phyloP scores from a whole-genome alignment of 805 yeast species.

The Wickerhamiella spandovensis region DNA sequence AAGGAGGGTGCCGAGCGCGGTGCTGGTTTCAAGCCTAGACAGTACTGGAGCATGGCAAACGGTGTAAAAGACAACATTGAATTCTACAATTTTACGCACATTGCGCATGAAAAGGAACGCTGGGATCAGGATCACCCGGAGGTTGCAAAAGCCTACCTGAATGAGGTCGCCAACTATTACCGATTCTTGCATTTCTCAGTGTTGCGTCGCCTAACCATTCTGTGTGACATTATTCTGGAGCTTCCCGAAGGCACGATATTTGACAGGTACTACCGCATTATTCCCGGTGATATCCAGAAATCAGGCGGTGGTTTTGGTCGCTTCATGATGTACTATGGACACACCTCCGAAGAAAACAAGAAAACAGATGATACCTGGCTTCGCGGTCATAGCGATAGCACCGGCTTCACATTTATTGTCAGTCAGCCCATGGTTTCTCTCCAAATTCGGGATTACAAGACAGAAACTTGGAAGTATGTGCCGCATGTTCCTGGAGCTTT shows the following conservation, averaged over 20 bases:
- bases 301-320: conserved; percentile 32
- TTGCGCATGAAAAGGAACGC: conserved; percentile 26
- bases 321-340: conserved; percentile 28
- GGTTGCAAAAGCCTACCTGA: conserved; percentile 27
- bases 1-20: conserved; percentile 36
- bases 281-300: conserved; percentile 22
- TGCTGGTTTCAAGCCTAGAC: conserved; percentile 35
- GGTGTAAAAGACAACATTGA: conserved; percentile 33
- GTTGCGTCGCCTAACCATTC: conserved; percentile 25
- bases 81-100: conserved; percentile 32
- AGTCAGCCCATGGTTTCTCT: conserved; percentile 31
- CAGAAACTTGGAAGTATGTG: conserved; percentile 29
- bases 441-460: conserved; percentile 28
- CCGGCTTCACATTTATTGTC: conserved; percentile 30
- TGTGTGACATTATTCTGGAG: conserved; percentile 34
- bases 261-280: conserved; percentile 26
- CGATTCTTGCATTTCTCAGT: conserved; percentile 28
- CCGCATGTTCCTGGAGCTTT: conserved; percentile 27
- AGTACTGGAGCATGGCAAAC: conserved; percentile 36
- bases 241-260: conserved; percentile 35
- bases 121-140: conserved; percentile 28
- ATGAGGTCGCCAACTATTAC: conserved; percentile 31
- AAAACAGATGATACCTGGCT: conserved; percentile 31
- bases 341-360: conserved; percentile 21
- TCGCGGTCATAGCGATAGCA: conserved; percentile 36